phyloP scores from a whole-genome alignment of 2,329 filamentous ascomycete species.

The Trichoderma asperellum region DNA sequence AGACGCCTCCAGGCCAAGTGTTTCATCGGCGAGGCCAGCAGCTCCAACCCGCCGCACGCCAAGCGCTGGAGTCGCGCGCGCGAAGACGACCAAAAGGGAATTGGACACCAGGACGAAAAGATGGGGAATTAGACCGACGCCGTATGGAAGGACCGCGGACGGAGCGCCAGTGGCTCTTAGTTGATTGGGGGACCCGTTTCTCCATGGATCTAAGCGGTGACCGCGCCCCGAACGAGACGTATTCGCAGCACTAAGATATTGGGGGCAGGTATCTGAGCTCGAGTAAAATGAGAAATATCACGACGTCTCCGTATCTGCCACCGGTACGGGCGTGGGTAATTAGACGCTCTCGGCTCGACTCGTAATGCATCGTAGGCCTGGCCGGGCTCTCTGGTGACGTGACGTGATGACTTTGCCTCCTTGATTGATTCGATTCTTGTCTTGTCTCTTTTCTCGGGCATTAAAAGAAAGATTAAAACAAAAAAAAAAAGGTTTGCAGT shows the following conservation, averaged over 20 bases:
- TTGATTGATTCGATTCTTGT: neutral
- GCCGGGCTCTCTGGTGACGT: neutral
- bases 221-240: neutral
- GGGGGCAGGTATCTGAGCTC: conserved; percentile 23
- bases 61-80: conserved; percentile 15
- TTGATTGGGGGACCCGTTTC: neutral
- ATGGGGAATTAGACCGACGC: conserved; percentile 4
- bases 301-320: conserved; percentile 11
- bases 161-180: conserved; percentile 6
- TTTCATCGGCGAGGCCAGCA: conserved; percentile 7
- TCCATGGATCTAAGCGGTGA: conserved; percentile 23
- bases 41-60: neutral
- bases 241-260: conserved; percentile 4
- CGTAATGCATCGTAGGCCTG: neutral
- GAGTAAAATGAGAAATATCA: conserved; percentile 25
- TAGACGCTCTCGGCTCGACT: neutral
- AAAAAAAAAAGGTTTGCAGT: neutral
- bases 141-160: neutral
- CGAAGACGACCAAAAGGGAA: neutral
- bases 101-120: neutral
- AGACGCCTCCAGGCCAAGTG: neutral
- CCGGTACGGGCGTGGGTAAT: neutral
- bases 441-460: neutral
- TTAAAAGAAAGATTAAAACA: neutral
- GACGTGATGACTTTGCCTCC: neutral